Evolutionary conservation across 2,329 filamentous ascomycete species (phyloP).

Genomic region (Graphiopsis chlorocephala): DNA sequence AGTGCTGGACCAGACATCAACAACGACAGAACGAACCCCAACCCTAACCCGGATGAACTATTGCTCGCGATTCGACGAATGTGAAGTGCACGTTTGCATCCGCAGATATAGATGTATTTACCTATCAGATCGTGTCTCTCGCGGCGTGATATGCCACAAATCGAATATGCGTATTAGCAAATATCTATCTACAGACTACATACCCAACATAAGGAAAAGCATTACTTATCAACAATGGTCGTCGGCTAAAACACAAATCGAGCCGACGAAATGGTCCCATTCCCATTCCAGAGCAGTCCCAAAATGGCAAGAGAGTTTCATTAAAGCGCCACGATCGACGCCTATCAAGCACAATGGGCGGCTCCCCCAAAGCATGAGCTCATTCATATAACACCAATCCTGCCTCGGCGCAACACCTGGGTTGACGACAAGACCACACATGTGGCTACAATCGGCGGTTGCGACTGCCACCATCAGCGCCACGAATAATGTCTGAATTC

Average conservation of each 20-base stretch:
- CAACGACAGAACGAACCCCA: neutral
- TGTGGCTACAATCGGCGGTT: neutral
- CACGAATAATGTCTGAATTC: neutral
- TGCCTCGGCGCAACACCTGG: neutral
- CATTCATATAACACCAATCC: neutral
- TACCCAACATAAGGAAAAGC: neutral
- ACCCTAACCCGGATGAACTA: neutral
- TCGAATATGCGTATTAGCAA: neutral
- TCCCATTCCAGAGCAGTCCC: neutral
- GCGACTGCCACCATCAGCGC: neutral
- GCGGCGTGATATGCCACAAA: neutral
- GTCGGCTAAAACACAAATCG: neutral
- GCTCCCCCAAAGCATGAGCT: neutral
- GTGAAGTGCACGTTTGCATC: neutral
- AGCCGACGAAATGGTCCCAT: neutral
- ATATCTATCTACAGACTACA: neutral
- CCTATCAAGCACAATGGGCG: neutral
- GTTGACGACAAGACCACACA: neutral
- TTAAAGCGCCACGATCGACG: neutral
- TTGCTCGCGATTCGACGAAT: neutral
- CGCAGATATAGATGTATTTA: neutral
- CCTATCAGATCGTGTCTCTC: neutral
- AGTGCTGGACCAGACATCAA: neutral
- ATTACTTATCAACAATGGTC: neutral
- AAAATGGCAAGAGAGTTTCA: constrained; percentile 2